phyloP scores from a whole-genome alignment of 139 green algal genomes.

The Picochlorum sp. region DNA sequence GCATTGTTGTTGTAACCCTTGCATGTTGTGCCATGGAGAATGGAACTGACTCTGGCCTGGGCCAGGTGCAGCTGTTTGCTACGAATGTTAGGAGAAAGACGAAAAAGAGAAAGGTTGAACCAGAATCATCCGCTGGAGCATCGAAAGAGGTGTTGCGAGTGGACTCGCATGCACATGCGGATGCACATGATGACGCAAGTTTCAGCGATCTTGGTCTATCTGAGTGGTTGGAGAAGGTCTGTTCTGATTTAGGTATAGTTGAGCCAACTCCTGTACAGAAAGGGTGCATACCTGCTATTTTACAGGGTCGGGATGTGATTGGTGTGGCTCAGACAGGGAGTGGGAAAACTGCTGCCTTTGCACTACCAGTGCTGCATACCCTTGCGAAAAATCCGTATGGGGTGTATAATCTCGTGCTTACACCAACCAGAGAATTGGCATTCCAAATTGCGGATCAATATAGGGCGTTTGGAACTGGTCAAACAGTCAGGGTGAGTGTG shows the following conservation, averaged over 20 bases:
- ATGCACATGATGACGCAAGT: neutral
- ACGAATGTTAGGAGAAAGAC: too few species aligned
- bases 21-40: too few species aligned
- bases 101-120: too few species aligned
- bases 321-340: conserved; percentile 88
- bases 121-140: too few species aligned
- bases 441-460: conserved; percentile 94
- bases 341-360: conserved; percentile 95
- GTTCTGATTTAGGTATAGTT: conserved; percentile 46
- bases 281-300: conserved; percentile 74
- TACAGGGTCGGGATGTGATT: conserved; percentile 77
- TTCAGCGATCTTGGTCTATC: conserved; percentile 69
- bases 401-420: conserved; percentile 85
- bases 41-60: too few species aligned
- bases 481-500: conserved; percentile 60
- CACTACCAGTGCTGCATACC: conserved; percentile 88
- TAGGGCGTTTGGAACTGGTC: conserved; percentile 69
- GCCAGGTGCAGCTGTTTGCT: too few species aligned
- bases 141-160: neutral
- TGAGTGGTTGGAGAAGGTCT: conserved; percentile 63
- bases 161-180: neutral
- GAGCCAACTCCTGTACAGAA: conserved; percentile 60
- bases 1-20: too few species aligned
- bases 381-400: conserved; percentile 85
- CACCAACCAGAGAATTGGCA: conserved; percentile 92